Evolutionary conservation across 768 basidiomycete genomes (phyloP).

Genomic region (Pulveroboletus sp.): DNA sequence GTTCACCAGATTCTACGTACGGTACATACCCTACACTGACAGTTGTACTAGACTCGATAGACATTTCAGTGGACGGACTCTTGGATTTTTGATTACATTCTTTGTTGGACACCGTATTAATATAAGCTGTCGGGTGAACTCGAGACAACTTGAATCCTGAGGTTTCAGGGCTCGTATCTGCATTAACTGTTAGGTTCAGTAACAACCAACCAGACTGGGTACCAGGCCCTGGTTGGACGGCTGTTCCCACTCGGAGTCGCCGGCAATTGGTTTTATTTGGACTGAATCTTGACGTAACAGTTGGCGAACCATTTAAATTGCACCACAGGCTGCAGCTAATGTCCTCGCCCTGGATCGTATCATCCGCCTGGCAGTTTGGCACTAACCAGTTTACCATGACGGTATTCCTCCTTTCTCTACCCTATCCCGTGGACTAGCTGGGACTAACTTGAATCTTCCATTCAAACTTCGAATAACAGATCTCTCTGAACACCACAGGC

Average conservation of each 20-base stretch:
- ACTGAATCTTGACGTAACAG: too few species aligned
- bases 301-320: too few species aligned
- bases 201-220: too few species aligned
- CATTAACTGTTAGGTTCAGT: too few species aligned
- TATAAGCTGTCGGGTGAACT: too few species aligned
- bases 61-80: not conserved
- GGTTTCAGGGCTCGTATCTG: too few species aligned
- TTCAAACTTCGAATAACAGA: slow-evolving; percentile 4
- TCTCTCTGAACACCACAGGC: slow-evolving; percentile 20
- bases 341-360: not conserved
- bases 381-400: slow-evolving; percentile 10
- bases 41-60: not conserved
- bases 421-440: not conserved
- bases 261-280: too few species aligned
- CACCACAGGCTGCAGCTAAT: not conserved
- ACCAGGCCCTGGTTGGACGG: too few species aligned
- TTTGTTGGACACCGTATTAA: too few species aligned
- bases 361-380: not conserved
- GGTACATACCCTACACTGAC: not conserved
- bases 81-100: too few species aligned
- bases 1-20: not conserved
- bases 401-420: not conserved
- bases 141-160: too few species aligned
- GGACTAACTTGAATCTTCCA: not conserved
- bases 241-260: too few species aligned